Evolutionary conservation across 148 eudicot species (phyloP).

Genomic region (Persicaria maculosa): DNA sequence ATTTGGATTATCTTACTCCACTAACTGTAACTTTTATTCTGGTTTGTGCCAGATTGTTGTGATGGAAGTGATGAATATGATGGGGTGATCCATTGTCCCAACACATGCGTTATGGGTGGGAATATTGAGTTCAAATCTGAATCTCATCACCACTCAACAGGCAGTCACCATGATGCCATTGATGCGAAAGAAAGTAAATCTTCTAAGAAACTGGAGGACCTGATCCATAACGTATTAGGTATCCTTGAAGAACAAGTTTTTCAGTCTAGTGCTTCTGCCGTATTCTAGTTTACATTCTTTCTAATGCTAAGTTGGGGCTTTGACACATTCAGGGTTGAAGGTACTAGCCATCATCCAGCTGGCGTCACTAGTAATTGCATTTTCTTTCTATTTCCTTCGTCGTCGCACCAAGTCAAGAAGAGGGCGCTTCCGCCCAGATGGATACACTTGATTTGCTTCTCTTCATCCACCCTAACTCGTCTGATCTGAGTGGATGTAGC

Average conservation of each 20-base stretch:
- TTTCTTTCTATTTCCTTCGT: slow-evolving; percentile 31
- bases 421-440: slow-evolving; percentile 12
- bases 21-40: background rate
- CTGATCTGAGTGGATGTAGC: background rate
- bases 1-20: slow-evolving; percentile 3
- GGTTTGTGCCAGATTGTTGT: slow-evolving; percentile 58
- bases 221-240: slow-evolving; percentile 57
- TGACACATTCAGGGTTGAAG: slow-evolving; percentile 58
- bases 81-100: slow-evolving; percentile 55
- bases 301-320: slow-evolving; percentile 9
- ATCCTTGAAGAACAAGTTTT: background rate
- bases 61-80: slow-evolving; percentile 97
- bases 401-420: slow-evolving; percentile 42
- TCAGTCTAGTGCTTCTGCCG: background rate
- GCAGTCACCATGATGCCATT: slow-evolving; percentile 10
- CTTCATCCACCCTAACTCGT: background rate
- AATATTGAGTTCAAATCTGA: slow-evolving; percentile 42
- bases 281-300: background rate
- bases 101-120: slow-evolving; percentile 85
- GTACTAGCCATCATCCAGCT: slow-evolving; percentile 48
- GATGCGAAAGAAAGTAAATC: slow-evolving; percentile 24
- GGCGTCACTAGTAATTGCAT: slow-evolving; percentile 25
- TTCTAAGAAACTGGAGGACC: slow-evolving; percentile 31
- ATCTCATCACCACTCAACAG: slow-evolving; percentile 26
- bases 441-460: background rate